These are phyloP conservation scores for Rhizophagus clarus DNA, from an alignment of 192 early-diverging fungal species.

Conservation along the genomic window DNA sequence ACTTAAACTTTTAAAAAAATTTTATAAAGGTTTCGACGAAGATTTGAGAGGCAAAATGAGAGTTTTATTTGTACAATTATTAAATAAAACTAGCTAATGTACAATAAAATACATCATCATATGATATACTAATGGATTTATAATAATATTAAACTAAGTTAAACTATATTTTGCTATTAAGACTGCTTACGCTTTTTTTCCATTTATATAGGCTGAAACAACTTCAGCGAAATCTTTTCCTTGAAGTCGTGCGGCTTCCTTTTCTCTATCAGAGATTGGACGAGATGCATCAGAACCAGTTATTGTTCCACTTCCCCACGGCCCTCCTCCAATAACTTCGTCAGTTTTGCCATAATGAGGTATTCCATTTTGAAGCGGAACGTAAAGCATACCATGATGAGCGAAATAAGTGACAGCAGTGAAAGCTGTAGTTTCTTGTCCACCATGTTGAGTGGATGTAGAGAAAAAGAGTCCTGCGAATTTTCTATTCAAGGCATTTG, in stretches of 20 bases:
- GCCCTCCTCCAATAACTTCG: conserved; percentile 69
- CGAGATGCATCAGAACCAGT: not conserved
- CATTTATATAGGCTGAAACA: conserved; percentile 36
- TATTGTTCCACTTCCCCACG: conserved; percentile 39
- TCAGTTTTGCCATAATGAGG: conserved; percentile 54
- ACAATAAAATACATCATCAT: no score
- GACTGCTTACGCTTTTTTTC: conserved; percentile 28
- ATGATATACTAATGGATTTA: not conserved
- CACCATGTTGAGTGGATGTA: conserved; percentile 75
- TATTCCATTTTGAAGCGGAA: conserved; percentile 67
- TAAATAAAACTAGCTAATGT: no score
- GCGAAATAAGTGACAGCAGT: conserved; percentile 67
- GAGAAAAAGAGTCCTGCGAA: conserved; percentile 75
- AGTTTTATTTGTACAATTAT: no score
- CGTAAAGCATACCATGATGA: conserved; percentile 81
- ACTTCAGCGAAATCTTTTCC: conserved; percentile 62
- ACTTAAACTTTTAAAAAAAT: not conserved
- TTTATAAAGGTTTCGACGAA: no score
- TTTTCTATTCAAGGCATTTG: conserved; percentile 66
- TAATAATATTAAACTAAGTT: not conserved
- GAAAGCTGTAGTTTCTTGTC: conserved; percentile 75
- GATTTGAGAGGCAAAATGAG: no score
- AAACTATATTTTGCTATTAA: not conserved
- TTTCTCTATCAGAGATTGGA: conserved; percentile 53
- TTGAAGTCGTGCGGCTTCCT: conserved; percentile 62